Conservation (phyloP, 2,329 filamentous ascomycete species). For the Hymenoscyphus salicellus region DNA sequence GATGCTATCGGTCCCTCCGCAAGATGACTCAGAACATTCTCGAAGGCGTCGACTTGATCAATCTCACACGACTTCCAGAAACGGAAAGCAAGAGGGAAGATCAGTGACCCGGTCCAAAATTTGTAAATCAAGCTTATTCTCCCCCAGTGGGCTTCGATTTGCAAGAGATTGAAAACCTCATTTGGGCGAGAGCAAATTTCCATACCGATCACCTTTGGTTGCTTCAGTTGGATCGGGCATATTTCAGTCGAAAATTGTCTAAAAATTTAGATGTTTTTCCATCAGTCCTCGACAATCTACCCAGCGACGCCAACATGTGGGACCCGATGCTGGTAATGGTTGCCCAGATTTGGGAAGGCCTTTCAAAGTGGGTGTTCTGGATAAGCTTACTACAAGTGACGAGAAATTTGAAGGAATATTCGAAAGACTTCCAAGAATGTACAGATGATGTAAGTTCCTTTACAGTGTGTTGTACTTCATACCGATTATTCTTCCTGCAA, state of each 20-base stretch:
- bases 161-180: not conserved
- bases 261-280: no score
- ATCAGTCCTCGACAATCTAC: no score
- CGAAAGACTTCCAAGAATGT: no score
- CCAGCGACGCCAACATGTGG: no score
- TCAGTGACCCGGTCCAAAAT: not conserved
- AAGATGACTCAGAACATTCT: not conserved
- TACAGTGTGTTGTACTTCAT: no score
- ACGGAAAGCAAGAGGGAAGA: not conserved
- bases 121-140: not conserved
- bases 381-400: no score
- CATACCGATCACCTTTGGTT: not conserved
- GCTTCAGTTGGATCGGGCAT: not conserved
- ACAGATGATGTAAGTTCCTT: no score
- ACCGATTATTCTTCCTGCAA: no score
- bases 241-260: not conserved
- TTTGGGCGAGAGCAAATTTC: not conserved
- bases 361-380: no score
- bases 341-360: no score
- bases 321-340: no score
- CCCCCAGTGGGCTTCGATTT: not conserved
- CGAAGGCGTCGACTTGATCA: not conserved
- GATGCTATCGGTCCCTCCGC: not conserved
- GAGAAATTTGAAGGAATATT: no score
- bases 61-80: not conserved